Percentiles rank a stretch among this genome's conserved stretches.
Conservation (phyloP, 345 rosid genomes). For the Cardiospermum halicacabum region DNA sequence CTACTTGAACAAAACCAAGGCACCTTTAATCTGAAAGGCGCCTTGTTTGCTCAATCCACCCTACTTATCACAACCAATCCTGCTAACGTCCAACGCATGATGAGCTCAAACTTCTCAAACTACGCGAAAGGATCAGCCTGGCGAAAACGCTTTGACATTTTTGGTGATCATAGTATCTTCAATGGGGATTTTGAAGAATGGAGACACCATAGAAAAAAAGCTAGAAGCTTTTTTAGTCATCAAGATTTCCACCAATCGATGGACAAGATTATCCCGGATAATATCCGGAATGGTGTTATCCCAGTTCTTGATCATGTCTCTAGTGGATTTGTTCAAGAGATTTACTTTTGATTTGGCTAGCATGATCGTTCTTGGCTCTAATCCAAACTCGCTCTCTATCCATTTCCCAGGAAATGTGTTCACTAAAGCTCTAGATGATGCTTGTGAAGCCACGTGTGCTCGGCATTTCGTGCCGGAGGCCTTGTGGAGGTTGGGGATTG, state of each 20-base stretch:
- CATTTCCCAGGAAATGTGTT: conserved; percentile 10
- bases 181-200: conserved; percentile 4
- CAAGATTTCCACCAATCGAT: conserved; percentile 6
- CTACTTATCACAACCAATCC: background rate
- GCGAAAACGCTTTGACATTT: conserved; percentile 10
- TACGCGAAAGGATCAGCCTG: conserved; percentile 4
- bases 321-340: conserved; percentile 14
- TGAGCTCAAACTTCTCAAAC: conserved; percentile 1
- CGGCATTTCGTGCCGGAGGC: conserved; percentile 15
- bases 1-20: conserved; percentile 5
- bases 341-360: conserved; percentile 9
- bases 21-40: background rate
- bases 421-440: conserved; percentile 15
- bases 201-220: background rate
- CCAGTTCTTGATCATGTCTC: conserved; percentile 18
- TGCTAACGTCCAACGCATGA: background rate
- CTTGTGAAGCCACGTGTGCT: conserved; percentile 6
- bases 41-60: background rate
- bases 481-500: conserved; percentile 15
- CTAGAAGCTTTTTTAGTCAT: conserved; percentile 5
- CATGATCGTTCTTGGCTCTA: conserved; percentile 13
- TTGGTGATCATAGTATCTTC: conserved; percentile 7
- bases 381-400: conserved; percentile 2
- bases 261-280: background rate
- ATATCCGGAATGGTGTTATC: conserved; percentile 13